Conservation (phyloP, 805 yeast species). For the Candida tammaniensis region DNA sequence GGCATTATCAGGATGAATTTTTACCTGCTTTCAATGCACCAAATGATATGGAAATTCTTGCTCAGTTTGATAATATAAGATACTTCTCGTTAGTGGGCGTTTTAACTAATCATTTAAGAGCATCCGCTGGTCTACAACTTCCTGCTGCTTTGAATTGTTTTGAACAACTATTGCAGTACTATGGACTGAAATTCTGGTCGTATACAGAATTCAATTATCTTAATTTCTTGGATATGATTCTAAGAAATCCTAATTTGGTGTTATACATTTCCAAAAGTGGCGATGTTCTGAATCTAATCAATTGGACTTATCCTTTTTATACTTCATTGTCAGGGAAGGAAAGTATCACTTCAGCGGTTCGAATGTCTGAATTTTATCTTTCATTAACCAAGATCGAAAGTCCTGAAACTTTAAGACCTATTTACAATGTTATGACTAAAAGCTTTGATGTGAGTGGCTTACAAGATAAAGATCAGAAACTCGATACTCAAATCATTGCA, state of each 20-base stretch:
- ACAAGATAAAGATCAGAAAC: slow-evolving; percentile 3
- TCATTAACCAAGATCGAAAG: background rate
- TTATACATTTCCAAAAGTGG: slow-evolving; percentile 16
- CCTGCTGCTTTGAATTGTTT: slow-evolving; percentile 57
- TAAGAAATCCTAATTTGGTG: slow-evolving; percentile 51
- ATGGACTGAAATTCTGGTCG: slow-evolving; percentile 53
- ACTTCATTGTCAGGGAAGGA: slow-evolving; percentile 6
- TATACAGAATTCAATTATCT: slow-evolving; percentile 47
- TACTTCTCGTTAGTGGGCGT: slow-evolving; percentile 38
- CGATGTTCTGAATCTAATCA: background rate
- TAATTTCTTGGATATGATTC: slow-evolving; percentile 57
- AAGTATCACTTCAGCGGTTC: slow-evolving; percentile 2
- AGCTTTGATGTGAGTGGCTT: background rate
- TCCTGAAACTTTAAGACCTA: background rate
- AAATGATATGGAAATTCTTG: slow-evolving; percentile 25
- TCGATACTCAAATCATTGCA: slow-evolving; percentile 19
- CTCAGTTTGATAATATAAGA: slow-evolving; percentile 26
- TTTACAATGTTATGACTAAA: slow-evolving; percentile 1
- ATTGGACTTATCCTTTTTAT: slow-evolving; percentile 39
- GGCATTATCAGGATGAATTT: slow-evolving; percentile 14
- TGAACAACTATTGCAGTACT: slow-evolving; percentile 38
- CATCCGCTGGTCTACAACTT: slow-evolving; percentile 46
- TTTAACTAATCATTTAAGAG: slow-evolving; percentile 51
- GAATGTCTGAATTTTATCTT: slow-evolving; percentile 5
- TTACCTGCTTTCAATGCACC: slow-evolving; percentile 25